Conservation (phyloP, 2,329 filamentous ascomycete genomes). For the Venturia pyrina region DNA sequence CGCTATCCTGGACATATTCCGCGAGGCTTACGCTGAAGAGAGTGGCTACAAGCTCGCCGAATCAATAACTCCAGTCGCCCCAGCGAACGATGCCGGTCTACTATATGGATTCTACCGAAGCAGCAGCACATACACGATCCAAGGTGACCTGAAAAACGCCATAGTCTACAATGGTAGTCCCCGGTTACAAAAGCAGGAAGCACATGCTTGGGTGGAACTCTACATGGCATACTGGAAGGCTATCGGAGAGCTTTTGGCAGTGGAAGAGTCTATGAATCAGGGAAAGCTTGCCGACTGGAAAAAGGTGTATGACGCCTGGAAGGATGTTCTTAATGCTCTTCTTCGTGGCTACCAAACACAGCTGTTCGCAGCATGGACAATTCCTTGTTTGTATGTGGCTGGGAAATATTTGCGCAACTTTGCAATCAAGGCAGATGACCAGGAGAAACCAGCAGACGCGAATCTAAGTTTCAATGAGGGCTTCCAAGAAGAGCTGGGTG, state of each 20-base stretch:
- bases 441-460: slow-evolving; percentile 42
- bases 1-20: slow-evolving; percentile 2
- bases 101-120: slow-evolving; percentile 62
- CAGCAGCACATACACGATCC: slow-evolving; percentile 56
- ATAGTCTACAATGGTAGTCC: slow-evolving; percentile 54
- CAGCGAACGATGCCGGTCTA: slow-evolving; percentile 51
- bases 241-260: slow-evolving; percentile 59
- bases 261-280: slow-evolving; percentile 44
- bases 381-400: slow-evolving; percentile 79
- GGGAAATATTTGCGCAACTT: slow-evolving; percentile 81
- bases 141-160: slow-evolving; percentile 58
- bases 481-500: slow-evolving; percentile 75
- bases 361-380: slow-evolving; percentile 78
- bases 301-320: slow-evolving; percentile 83
- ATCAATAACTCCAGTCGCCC: slow-evolving; percentile 62
- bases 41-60: slow-evolving; percentile 66
- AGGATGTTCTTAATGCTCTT: slow-evolving; percentile 65
- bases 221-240: slow-evolving; percentile 80
- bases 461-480: slow-evolving; percentile 35
- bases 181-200: slow-evolving; percentile 55
- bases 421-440: slow-evolving; percentile 81
- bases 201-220: slow-evolving; percentile 76
- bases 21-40: slow-evolving; percentile 35
- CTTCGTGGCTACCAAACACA: slow-evolving; percentile 71
- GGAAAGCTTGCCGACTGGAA: slow-evolving; percentile 54